A percentile compares a stretch with the other conserved stretches of the same genome.
phyloP scores from a whole-genome alignment of 129 eudicot genomes.

The Pittosporum tobira region DNA sequence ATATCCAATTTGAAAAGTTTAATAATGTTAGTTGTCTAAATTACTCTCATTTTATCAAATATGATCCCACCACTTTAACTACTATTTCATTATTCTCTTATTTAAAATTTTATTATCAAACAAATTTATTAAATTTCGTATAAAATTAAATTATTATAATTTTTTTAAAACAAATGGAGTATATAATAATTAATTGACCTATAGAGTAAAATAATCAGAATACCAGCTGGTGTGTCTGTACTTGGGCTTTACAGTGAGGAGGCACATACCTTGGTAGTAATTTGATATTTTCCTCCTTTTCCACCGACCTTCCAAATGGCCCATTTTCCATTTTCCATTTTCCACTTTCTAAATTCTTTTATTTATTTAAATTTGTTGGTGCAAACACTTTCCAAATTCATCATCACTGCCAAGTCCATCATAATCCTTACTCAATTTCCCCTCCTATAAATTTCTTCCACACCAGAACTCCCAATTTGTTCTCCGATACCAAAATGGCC shows the following conservation, averaged over 20 bases:
- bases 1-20: too few relatives aligned
- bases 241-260: constrained; percentile 35
- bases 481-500: constrained; percentile 24
- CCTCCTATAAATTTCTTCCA: constrained; percentile 20
- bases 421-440: constrained; percentile 4
- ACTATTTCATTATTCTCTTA: too few relatives aligned
- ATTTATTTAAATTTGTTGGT: too few relatives aligned
- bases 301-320: constrained; percentile 66
- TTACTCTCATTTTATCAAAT: too few relatives aligned
- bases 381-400: too few relatives aligned
- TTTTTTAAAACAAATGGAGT: too few relatives aligned
- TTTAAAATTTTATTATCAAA: too few relatives aligned
- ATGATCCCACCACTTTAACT: too few relatives aligned
- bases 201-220: constrained; percentile 5
- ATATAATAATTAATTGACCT: not conserved
- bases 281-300: constrained; percentile 39
- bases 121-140: too few relatives aligned
- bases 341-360: too few relatives aligned
- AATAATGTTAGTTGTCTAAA: too few relatives aligned
- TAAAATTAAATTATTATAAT: too few relatives aligned
- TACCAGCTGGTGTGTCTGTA: constrained; percentile 51
- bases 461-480: constrained; percentile 11
- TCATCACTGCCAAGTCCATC: constrained; percentile 1
- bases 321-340: constrained; percentile 10
- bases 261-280: constrained; percentile 48